Evolutionary conservation across 2,329 filamentous ascomycete genomes (phyloP).

Genomic region (Epichloe bromicola): DNA sequence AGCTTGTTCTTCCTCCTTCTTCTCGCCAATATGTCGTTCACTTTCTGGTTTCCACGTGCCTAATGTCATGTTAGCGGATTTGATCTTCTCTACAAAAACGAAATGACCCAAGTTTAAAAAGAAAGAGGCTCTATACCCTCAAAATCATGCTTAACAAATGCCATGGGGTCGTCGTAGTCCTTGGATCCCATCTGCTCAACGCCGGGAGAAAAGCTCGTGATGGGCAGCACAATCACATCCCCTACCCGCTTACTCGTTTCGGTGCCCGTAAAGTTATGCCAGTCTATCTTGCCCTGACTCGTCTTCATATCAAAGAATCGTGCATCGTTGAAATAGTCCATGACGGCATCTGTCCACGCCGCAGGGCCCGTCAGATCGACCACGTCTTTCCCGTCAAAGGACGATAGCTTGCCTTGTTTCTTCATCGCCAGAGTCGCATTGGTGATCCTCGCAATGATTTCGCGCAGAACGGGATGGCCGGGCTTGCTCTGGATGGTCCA

Average conservation of each 20-base stretch:
- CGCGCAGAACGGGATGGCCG: constrained; percentile 80
- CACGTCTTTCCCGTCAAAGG: constrained; percentile 53
- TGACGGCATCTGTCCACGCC: constrained; percentile 85
- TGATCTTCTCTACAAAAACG: constrained; percentile 4
- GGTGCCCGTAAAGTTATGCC: constrained; percentile 82
- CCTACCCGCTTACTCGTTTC: constrained; percentile 72
- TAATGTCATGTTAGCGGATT: constrained; percentile 20
- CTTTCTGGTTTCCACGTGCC: constrained; percentile 66
- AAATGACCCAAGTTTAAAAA: neutral
- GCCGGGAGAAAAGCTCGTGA: constrained; percentile 93
- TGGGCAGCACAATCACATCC: constrained; percentile 85
- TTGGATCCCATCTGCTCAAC: constrained; percentile 86
- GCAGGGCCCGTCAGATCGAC: constrained; percentile 92
- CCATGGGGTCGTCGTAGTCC: constrained; percentile 84
- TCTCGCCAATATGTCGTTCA: constrained; percentile 54
- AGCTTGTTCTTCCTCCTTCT: constrained; percentile 9
- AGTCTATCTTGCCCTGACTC: constrained; percentile 64
- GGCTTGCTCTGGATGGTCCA: constrained; percentile 97
- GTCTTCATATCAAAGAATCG: constrained; percentile 72
- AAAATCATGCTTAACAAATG: constrained; percentile 94
- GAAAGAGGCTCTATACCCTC: constrained; percentile 51
- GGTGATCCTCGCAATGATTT: constrained; percentile 78
- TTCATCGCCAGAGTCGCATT: constrained; percentile 67
- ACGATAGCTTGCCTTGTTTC: constrained; percentile 48
- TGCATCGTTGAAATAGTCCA: constrained; percentile 85